Evolutionary conservation across 495 filamentous ascomycete species (phyloP).

Genomic region (Penicillium herquei): DNA sequence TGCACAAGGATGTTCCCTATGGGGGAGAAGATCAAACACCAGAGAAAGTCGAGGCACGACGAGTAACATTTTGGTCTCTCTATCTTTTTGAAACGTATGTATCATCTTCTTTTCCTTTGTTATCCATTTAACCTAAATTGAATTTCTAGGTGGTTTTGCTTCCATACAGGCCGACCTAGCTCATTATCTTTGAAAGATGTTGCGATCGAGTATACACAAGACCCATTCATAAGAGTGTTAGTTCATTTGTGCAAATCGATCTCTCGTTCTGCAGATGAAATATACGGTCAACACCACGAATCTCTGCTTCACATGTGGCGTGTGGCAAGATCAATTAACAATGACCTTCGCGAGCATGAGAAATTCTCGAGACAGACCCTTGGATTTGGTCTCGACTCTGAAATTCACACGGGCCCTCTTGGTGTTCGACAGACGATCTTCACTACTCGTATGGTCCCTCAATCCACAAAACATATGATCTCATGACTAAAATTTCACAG

Average conservation of each 20-base stretch:
- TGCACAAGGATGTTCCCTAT: conserved; percentile 41
- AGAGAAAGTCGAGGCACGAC: conserved; percentile 34
- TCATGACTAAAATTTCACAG: conserved; percentile 17
- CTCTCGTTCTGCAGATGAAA: conserved; percentile 33
- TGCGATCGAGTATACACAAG: conserved; percentile 32
- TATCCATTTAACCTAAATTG: not conserved
- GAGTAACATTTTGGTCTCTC: conserved; percentile 43
- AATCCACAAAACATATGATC: not conserved
- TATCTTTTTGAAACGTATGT: conserved; percentile 43
- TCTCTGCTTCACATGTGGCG: conserved; percentile 46
- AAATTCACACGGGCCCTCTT: conserved; percentile 28
- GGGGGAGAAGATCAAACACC: conserved; percentile 18
- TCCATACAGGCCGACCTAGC: conserved; percentile 40
- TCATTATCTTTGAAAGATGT: conserved; percentile 35
- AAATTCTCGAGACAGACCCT: conserved; percentile 27
- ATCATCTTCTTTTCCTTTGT: too few relatives aligned
- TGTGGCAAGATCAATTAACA: conserved; percentile 36
- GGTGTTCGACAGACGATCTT: conserved; percentile 40
- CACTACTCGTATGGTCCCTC: conserved; percentile 25
- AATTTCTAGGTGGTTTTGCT: conserved; percentile 39
- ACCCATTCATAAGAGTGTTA: conserved; percentile 35
- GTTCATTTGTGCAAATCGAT: conserved; percentile 34
- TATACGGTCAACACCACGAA: conserved; percentile 41
- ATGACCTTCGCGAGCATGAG: conserved; percentile 35
- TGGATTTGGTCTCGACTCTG: conserved; percentile 34